Evolutionary conservation across 169 alveolate species (phyloP).

Genomic region (Theileria equi): DNA sequence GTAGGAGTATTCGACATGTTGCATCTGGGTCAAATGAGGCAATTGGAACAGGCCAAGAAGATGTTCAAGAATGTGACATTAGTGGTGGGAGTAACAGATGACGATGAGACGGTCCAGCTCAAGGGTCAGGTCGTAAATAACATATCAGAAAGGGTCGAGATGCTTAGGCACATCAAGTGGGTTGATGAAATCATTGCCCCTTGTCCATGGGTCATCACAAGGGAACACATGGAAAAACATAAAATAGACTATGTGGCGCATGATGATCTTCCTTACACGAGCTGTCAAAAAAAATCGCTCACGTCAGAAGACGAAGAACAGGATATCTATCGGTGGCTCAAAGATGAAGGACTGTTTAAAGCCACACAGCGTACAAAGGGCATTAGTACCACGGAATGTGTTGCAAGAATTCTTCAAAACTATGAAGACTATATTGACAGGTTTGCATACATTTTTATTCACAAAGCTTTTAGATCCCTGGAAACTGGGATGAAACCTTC

Average conservation of each 20-base stretch:
- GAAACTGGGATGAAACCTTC: constrained; percentile 90
- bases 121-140: constrained; percentile 94
- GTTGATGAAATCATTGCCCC: constrained; percentile 96
- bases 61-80: constrained; percentile 87
- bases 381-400: constrained; percentile 94
- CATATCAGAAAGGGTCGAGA: constrained; percentile 90
- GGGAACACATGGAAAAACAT: constrained; percentile 85
- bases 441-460: constrained; percentile 17
- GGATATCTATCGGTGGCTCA: constrained; percentile 89
- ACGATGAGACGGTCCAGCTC: constrained; percentile 88
- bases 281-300: constrained; percentile 71
- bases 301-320: constrained; percentile 68
- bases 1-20: constrained; percentile 94
- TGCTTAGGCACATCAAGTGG: constrained; percentile 92
- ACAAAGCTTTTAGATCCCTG: constrained; percentile 22
- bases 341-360: constrained; percentile 82
- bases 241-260: constrained; percentile 92
- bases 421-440: constrained; percentile 90
- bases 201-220: constrained; percentile 93
- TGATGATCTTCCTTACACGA: constrained; percentile 90
- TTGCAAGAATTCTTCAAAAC: constrained; percentile 90
- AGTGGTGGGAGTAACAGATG: constrained; percentile 95
- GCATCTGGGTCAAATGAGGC: constrained; percentile 95
- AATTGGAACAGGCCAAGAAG: constrained; percentile 94
- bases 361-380: constrained; percentile 94